These are phyloP conservation scores for Silene uniflora DNA, from an alignment of 148 eudicot genomes.

Conservation along the genomic window DNA sequence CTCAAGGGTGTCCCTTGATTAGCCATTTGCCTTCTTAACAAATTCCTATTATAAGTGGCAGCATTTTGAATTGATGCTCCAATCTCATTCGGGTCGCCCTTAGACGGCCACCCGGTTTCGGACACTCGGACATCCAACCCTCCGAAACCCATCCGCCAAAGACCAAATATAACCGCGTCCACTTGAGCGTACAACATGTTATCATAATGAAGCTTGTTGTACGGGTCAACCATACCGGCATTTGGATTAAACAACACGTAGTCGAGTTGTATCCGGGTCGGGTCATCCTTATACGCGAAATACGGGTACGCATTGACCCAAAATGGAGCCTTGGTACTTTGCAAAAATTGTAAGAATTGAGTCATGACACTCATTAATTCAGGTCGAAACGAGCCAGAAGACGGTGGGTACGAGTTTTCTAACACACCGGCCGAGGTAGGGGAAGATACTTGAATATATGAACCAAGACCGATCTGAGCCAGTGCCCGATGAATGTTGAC, in stretches of 20 bases:
- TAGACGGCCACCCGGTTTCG: conserved; percentile 91
- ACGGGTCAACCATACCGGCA: conserved; percentile 60
- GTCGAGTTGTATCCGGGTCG: conserved; percentile 45
- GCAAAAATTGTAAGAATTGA: conserved; percentile 44
- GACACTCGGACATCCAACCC: conserved; percentile 69
- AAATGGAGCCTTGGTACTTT: conserved; percentile 53
- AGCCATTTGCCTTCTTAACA: conserved; percentile 52
- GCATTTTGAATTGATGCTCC: conserved; percentile 67
- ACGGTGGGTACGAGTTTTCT: conserved; percentile 63
- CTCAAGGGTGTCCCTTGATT: conserved; percentile 75
- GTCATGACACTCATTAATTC: conserved; percentile 52
- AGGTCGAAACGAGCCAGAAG: conserved; percentile 48
- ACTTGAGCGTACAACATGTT: conserved; percentile 88
- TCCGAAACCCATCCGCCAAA: conserved; percentile 49
- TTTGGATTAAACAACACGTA: conserved; percentile 56
- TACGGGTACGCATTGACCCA: conserved; percentile 91
- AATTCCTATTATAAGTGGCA: conserved; percentile 56
- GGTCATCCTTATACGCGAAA: conserved; percentile 69
- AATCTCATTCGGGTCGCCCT: conserved; percentile 52
- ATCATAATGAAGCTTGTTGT: conserved; percentile 59
- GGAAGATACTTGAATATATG: conserved; percentile 57
- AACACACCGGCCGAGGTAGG: conserved; percentile 65
- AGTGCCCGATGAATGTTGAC: conserved; percentile 54
- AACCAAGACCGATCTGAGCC: conserved; percentile 38
- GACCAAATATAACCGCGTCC: conserved; percentile 64